Base-by-base conservation (phyloP, 208 protist genomes). In the Perkinsela sp. region DNA sequence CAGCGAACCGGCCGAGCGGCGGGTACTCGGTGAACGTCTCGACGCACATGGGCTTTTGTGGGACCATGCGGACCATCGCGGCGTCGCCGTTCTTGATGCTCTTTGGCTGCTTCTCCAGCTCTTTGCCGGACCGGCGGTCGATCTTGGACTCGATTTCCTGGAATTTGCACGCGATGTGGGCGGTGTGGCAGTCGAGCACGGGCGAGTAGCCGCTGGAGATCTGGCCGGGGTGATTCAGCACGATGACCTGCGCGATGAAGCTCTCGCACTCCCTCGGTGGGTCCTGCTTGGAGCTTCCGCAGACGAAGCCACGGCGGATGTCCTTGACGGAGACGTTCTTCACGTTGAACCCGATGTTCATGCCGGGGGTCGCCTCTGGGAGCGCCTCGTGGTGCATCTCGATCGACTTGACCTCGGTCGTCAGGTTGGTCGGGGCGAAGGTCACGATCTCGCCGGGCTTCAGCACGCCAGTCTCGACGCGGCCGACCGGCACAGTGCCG, bases 341-440 rank as follows among this genome's bases (percentile, higher is more conserved):
- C 71, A 96, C 87, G 80, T 93, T 93, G 80, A 95, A 93, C 68
- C 88, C 90, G 22, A 95, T 76, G 76, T 95, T 95, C 78, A 96
- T 90, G 32, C 88, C 88, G 48, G 90, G 80, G 1, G 74, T 76
- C 68, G 86, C 88, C 70, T 81, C 76, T 22, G 74, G 76, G 48
- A 88, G 70, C 67, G 73, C 66, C 72, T 77, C 77, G 80, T 94
- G 84, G 81, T 92, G 83, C 83, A 88, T 89, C 77, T 94, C 87
- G 67, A 94, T 78, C 48, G 86, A 89, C 73, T 88, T 86, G 70
- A 92, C 80, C 67, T 75, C 71, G 13, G 73, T 76, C 31, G 78
- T 78, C 67, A 77, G 48, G 72, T 80, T 75, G 29, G 74, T 71
- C 31, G 76, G 79, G n/a, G 77, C 73, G 68, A 85, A 84, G 65